Evolutionary conservation across 2,329 filamentous ascomycete genomes (phyloP).

Genomic region (Daldinia sp.): DNA sequence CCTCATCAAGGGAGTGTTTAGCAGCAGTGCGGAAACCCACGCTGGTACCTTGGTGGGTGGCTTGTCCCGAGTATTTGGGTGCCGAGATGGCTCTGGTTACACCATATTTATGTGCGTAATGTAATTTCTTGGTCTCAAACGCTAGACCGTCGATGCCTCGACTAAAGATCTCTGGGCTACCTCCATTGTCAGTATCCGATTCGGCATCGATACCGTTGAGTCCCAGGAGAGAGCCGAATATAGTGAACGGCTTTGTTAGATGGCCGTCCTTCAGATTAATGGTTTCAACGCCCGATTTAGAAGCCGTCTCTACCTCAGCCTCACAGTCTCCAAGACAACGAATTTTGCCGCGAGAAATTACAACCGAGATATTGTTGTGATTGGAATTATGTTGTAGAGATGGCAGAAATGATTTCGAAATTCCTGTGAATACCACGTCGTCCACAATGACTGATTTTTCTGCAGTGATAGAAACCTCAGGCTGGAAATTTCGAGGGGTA

Average conservation of each 20-base stretch:
- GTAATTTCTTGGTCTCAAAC: slow-evolving; percentile 68
- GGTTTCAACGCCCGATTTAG: slow-evolving; percentile 51
- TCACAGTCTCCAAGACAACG: slow-evolving; percentile 67
- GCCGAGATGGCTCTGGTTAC: slow-evolving; percentile 70
- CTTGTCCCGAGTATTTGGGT: slow-evolving; percentile 59
- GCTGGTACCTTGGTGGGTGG: slow-evolving; percentile 67
- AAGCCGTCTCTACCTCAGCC: slow-evolving; percentile 57
- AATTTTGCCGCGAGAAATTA: slow-evolving; percentile 65
- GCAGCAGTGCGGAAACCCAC: slow-evolving; percentile 69
- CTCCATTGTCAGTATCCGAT: slow-evolving; percentile 64
- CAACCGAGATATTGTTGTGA: slow-evolving; percentile 59
- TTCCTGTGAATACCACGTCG: slow-evolving; percentile 67
- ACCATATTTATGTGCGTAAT: slow-evolving; percentile 65
- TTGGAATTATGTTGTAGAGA: slow-evolving; percentile 45
- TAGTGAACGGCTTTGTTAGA: slow-evolving; percentile 70
- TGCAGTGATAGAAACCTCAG: slow-evolving; percentile 56
- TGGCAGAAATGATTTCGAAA: slow-evolving; percentile 64
- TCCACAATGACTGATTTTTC: slow-evolving; percentile 56
- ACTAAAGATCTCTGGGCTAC: slow-evolving; percentile 62
- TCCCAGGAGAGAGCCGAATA: slow-evolving; percentile 70
- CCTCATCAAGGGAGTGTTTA: slow-evolving; percentile 59
- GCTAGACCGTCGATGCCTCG: slow-evolving; percentile 69
- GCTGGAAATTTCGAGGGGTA: slow-evolving; percentile 56
- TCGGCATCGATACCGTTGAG: slow-evolving; percentile 74
- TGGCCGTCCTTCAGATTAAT: slow-evolving; percentile 69